These are phyloP conservation scores for Rhodosporidiobolus odoratus DNA, from an alignment of 768 basidiomycete species.

Conservation along the genomic window DNA sequence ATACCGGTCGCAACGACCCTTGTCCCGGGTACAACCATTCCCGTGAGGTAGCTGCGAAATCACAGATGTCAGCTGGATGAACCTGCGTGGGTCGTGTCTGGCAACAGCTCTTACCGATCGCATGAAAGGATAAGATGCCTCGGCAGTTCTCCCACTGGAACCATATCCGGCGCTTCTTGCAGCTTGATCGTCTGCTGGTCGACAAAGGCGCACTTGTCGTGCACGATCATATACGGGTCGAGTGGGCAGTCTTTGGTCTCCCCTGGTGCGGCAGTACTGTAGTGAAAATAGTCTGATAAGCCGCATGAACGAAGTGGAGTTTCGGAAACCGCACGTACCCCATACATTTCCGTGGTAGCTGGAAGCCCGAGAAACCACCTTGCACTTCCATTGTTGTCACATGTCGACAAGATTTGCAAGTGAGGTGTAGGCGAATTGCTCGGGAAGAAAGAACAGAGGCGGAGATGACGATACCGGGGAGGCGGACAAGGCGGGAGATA, in stretches of 20 bases:
- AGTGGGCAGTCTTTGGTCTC: constrained; percentile 90
- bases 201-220: constrained; percentile 86
- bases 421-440: constrained; percentile 83
- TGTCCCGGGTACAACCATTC: constrained; percentile 92
- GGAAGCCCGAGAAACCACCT: constrained; percentile 43
- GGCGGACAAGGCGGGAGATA: constrained; percentile 90
- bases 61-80: accelerated
- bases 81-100: not conserved
- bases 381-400: constrained; percentile 62
- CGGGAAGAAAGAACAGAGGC: constrained; percentile 88
- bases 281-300: not conserved
- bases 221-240: constrained; percentile 91
- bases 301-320: not conserved
- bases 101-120: constrained; percentile 55
- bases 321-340: constrained; percentile 49
- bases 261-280: constrained; percentile 60
- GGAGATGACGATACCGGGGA: constrained; percentile 97
- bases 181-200: constrained; percentile 95
- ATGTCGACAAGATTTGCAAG: constrained; percentile 83
- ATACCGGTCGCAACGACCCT: constrained; percentile 91
- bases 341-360: constrained; percentile 81
- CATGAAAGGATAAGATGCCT: constrained; percentile 87
- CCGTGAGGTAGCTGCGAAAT: constrained; percentile 62
- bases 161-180: constrained; percentile 99
- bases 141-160: constrained; percentile 95